A percentile compares a stretch with the other conserved stretches of the same genome.
phyloP scores from a whole-genome alignment of 2,329 filamentous ascomycete genomes.

The Pyrenochaeta sp. region DNA sequence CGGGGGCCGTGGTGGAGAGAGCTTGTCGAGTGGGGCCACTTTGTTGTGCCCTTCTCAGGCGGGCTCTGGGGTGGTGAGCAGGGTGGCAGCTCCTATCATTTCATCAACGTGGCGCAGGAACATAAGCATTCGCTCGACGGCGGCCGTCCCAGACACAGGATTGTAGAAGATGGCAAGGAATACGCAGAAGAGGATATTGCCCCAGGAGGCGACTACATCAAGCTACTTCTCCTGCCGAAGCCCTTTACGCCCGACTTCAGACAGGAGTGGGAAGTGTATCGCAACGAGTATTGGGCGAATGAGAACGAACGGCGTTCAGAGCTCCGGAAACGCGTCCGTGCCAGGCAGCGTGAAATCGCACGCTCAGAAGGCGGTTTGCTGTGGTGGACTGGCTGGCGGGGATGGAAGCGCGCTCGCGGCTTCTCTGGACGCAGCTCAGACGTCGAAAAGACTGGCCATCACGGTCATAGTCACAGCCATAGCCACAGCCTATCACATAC shows the following conservation, averaged over 20 bases:
- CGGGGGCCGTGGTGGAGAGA: conserved; percentile 85
- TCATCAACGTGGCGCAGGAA: conserved; percentile 69
- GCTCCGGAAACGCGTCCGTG: conserved; percentile 74
- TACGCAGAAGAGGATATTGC: conserved; percentile 89
- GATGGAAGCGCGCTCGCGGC: conserved; percentile 53
- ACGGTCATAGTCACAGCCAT: conserved; percentile 7
- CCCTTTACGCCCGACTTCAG: conserved; percentile 94
- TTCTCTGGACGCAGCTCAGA: conserved; percentile 33
- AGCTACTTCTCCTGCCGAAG: conserved; percentile 88
- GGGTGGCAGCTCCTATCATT: conserved; percentile 75
- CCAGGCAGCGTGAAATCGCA: conserved; percentile 72
- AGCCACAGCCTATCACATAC: conserved; percentile 25
- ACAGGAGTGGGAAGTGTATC: conserved; percentile 96
- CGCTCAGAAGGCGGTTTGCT: conserved; percentile 76
- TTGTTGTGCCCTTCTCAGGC: conserved; percentile 76
- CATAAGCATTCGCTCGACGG: conserved; percentile 37
- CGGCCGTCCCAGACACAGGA: conserved; percentile 35
- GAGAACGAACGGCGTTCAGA: conserved; percentile 89
- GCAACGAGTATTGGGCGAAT: conserved; percentile 94
- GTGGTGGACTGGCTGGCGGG: conserved; percentile 84
- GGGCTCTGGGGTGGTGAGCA: conserved; percentile 53
- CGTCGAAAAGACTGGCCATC: conserved; percentile 41
- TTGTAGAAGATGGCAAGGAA: conserved; percentile 66
- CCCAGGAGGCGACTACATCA: conserved; percentile 89
- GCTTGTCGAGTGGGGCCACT: conserved; percentile 73